Evolutionary conservation across 2,329 filamentous ascomycete species (phyloP), one percentile per base, ranked within the genome.

Genomic region (Eurotiales sp.): DNA sequence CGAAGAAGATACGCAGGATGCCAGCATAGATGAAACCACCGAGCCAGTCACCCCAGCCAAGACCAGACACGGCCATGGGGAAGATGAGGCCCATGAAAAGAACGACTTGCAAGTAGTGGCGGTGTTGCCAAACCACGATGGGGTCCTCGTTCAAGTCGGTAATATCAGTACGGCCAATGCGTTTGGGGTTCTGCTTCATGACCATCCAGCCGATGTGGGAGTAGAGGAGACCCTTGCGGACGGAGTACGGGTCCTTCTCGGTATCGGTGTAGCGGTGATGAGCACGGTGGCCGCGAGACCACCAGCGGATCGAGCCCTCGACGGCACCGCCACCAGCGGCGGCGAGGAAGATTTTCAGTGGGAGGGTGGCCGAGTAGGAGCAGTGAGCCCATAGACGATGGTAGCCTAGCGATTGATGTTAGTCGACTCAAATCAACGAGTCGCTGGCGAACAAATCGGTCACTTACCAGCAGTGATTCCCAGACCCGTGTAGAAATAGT

Each of bases 211-310:
- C 89, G 52, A 95, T 77, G 75, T 90, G 86, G 48, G 82, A 90
- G 80, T 91, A 92, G 60, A 90, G 73, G 45, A 93, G 80, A 60
- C 89, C 89, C 79, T 95, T 95, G 74, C 88, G 85, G 61, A 95
- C 89, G 21, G 87, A 91, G 78, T 95, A 95, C 45, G 89, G 90
- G 61, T 95, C 89, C 78, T 93, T 93, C 32, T 91, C 87, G 64
- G 89, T 95, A 68, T 95, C 90, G 76, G 90, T 95, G 71, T 93
- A 95, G 63, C 90, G 83, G 79, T 95, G 89, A 72, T 95, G 89
- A 64, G 88, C 87, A 60, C 90, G 85, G 76, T 95, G 90, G 66
- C 86, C 88, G 63, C 87, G 83, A 55, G 88, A 84, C 90, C 89
- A 95, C 89, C 89, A 95, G 71, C 89, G 80, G 67, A 91, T 87